Conservation (phyloP, 345 rosid genomes). For the thale cress (Arabidopsis thaliana) region TAIR10.1 NC_003075.7:13225001-13225500, state of each 20-base stretch:
- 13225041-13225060: slow-evolving; percentile 35
- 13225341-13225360: slow-evolving; percentile 39
- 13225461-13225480: slow-evolving; percentile 42
- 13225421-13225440: slow-evolving; percentile 49
- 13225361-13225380: slow-evolving; percentile 50
- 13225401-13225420: slow-evolving; percentile 48
- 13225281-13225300: slow-evolving; percentile 48
- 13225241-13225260: slow-evolving; percentile 45
- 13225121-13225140: slow-evolving; percentile 44
- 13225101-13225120: slow-evolving; percentile 35
- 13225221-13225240: slow-evolving; percentile 53
- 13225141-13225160: slow-evolving; percentile 47
- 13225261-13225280: slow-evolving; percentile 49
- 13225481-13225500: slow-evolving; percentile 42
- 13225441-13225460: slow-evolving; percentile 47
- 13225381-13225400: slow-evolving; percentile 56
- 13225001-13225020: slow-evolving; percentile 30
- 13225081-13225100: slow-evolving; percentile 26
- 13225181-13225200: slow-evolving; percentile 43
- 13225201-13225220: slow-evolving; percentile 40
- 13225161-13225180: slow-evolving; percentile 42
- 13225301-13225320: slow-evolving; percentile 46
- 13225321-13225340: slow-evolving; percentile 44
- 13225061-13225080: slow-evolving; percentile 30
- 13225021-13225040: slow-evolving; percentile 6